phyloP scores from a whole-genome alignment of 208 protist species.

The Acanthamoeba triangularis region DNA sequence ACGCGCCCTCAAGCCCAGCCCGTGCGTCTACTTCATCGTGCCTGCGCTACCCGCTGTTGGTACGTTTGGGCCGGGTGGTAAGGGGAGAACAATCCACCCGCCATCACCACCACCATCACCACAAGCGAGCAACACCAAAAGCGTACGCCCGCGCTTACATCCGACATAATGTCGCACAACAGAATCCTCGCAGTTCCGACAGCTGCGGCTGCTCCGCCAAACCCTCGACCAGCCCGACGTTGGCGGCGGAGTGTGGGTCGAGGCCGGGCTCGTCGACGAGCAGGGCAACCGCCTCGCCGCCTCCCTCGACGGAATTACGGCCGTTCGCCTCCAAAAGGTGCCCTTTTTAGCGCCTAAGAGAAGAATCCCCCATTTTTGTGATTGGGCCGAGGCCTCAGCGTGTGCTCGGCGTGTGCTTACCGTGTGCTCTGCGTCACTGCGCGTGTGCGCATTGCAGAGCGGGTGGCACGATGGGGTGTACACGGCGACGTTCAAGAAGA shows the following conservation, averaged over 20 bases:
- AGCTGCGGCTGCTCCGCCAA: not conserved
- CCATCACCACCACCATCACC: not conserved
- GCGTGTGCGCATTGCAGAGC: not conserved
- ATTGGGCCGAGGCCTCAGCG: too few species aligned
- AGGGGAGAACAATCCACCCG: too few species aligned
- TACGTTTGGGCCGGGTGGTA: not conserved
- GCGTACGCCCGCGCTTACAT: not conserved
- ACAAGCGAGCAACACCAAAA: not conserved
- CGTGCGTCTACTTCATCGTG: not conserved
- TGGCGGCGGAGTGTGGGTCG: not conserved
- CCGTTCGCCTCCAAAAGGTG: not conserved
- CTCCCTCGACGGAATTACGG: not conserved
- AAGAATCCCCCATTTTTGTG: not conserved
- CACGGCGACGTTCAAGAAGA: conserved; percentile 54
- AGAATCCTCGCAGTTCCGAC: not conserved
- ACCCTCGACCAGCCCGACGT: not conserved
- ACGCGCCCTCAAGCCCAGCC: conserved; percentile 36
- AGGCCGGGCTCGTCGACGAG: not conserved
- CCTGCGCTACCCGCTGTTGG: not conserved
- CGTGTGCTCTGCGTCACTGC: not conserved
- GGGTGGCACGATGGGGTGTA: not conserved
- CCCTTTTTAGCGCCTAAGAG: not conserved
- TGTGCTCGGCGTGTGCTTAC: not conserved
- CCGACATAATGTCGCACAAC: not conserved
- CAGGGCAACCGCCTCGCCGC: not conserved